These are phyloP conservation scores for Fraxinus latifolia DNA, from an alignment of 305 asterid species.

Conservation along the genomic window DNA sequence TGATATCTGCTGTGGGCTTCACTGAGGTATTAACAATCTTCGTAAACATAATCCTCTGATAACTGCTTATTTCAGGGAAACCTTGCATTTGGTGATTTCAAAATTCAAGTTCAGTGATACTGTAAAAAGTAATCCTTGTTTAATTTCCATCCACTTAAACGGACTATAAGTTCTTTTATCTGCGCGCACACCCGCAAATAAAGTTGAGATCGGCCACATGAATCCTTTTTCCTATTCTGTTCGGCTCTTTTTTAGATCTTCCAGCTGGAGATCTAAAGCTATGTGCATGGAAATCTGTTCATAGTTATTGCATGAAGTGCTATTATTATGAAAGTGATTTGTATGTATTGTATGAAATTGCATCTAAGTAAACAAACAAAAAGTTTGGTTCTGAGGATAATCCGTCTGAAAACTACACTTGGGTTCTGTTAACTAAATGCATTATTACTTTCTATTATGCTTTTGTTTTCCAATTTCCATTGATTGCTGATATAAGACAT, in stretches of 20 bases:
- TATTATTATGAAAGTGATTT: not conserved
- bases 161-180: not conserved
- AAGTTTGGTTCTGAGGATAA: not conserved
- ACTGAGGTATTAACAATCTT: conserved; percentile 54
- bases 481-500: not conserved
- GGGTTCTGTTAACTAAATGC: not conserved
- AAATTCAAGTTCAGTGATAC: not conserved
- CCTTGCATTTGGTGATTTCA: not conserved
- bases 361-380: not conserved
- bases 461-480: not conserved
- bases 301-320: not conserved
- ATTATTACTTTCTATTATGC: not conserved
- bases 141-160: not conserved
- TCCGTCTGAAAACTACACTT: not conserved
- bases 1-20: conserved; percentile 68
- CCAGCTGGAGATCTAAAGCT: not conserved
- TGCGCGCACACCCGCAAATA: not conserved
- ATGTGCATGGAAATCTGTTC: not conserved
- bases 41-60: not conserved
- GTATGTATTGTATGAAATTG: not conserved
- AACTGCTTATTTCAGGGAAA: not conserved
- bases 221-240: not conserved
- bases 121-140: not conserved
- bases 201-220: not conserved
- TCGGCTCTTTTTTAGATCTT: not conserved